Base-by-base conservation (phyloP, 2,329 filamentous ascomycete species). In the Cladophialophora exuberans region DNA sequence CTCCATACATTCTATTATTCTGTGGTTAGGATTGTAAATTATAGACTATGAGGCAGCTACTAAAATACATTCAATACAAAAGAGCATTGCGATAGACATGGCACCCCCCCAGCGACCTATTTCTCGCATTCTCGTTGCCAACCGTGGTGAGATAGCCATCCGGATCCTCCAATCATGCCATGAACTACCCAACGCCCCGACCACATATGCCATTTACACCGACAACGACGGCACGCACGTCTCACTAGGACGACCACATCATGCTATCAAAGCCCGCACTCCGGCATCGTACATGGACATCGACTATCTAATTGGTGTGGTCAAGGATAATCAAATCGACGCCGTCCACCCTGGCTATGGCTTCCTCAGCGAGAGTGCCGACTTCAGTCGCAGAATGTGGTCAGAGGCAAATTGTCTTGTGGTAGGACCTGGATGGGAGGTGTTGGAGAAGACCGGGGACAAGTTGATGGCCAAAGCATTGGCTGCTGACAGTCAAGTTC, bases 281-380 rank as follows among this genome's bases (percentile, higher is more conserved):
- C 72, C 81, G 15, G 68, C 75, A 1, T 73, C 76, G 0, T 86
- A 84, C 62, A 74, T 83, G 63, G 72, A 80, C 60, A 78, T 83
- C 26, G 56, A 74, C 35, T 47, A 52, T 26, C 47, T 55, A 25
- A 55, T 59, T 17, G 46, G 43, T 11, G 4, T 59, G 42, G 48
- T 48, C 20, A 73, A 76, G 51, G 70, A 79, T 31, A 66, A 84
- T 63, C 60, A 69, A 0, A 81, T 85, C 39, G 79, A 84, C 62
- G 73, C 80, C 2, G 71, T 84, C 0, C 81, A 84, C 65, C 81
- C 82, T 0, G 82, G 81, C 3, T 85, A 85, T 69, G 82, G 82
- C 7, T 85, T 96, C 68, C 70, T 84, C 1, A 81, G 78, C 10
- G 82, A 84, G 62, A 80, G 73, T 18, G 70, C 77, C 2, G 74